A percentile compares a stretch with the other conserved stretches of the same genome.
Conservation (phyloP, 2,329 filamentous ascomycete species). For the Rhynchosporium secalis region DNA sequence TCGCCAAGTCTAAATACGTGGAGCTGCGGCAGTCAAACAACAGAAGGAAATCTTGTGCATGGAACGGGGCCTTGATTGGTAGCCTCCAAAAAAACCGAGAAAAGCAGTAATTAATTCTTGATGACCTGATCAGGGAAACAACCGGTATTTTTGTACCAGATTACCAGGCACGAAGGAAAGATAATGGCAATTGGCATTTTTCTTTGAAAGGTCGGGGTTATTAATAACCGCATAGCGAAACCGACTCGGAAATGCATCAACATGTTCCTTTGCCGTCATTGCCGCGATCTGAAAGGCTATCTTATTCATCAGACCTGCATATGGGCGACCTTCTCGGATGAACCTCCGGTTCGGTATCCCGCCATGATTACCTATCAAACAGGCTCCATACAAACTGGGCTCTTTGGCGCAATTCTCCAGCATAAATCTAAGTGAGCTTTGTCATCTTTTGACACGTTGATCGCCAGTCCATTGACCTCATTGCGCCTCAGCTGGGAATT, state of each 20-base stretch:
- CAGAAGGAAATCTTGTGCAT: neutral
- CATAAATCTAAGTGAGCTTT: slow-evolving; percentile 2
- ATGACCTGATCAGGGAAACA: neutral
- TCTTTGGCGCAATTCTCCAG: neutral
- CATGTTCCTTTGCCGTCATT: neutral
- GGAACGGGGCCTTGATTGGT: neutral
- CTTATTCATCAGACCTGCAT: slow-evolving; percentile 1
- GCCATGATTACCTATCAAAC: slow-evolving; percentile 3
- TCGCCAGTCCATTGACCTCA: neutral
- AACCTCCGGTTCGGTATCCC: neutral
- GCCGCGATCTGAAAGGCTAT: neutral
- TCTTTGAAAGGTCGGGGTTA: neutral
- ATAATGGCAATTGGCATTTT: neutral
- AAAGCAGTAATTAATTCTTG: slow-evolving; percentile 7
- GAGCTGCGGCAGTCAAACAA: neutral
- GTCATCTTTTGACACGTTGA: neutral
- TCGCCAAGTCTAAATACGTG: neutral
- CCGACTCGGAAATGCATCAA: neutral
- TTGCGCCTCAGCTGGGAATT: slow-evolving; percentile 1
- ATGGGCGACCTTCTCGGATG: neutral
- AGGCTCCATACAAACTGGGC: neutral
- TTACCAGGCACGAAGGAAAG: neutral
- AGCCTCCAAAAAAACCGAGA: neutral
- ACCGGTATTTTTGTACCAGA: neutral
- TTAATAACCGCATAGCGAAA: neutral